phyloP scores from a whole-genome alignment of 305 asterid species.

The Rubia tinctorum region DNA sequence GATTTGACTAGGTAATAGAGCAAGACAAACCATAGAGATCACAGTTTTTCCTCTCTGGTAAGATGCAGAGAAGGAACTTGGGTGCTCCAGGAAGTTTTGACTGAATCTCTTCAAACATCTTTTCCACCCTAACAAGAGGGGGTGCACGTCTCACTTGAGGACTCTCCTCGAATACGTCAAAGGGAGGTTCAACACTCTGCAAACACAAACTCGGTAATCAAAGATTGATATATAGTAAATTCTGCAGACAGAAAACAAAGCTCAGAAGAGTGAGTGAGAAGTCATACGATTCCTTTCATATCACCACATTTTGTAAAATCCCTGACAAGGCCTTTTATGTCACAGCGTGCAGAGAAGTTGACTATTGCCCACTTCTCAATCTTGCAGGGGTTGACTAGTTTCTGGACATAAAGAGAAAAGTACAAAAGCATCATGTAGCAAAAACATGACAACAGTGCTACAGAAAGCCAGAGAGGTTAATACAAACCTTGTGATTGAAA shows the following conservation, averaged over 20 bases:
- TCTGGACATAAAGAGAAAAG: constrained; percentile 30
- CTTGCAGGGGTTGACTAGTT: constrained; percentile 49
- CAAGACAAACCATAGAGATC: constrained; percentile 55
- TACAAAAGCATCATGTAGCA: background rate
- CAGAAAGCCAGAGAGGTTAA: background rate
- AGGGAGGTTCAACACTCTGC: constrained; percentile 46
- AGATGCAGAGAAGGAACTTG: constrained; percentile 57
- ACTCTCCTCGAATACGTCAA: constrained; percentile 52
- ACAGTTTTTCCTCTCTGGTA: constrained; percentile 63
- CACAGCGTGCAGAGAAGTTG: constrained; percentile 63
- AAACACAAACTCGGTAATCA: background rate
- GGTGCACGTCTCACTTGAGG: constrained; percentile 44
- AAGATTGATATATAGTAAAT: background rate
- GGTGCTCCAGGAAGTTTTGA: constrained; percentile 58
- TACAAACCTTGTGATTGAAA: constrained; percentile 54
- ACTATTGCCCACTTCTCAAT: constrained; percentile 61
- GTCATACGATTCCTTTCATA: constrained; percentile 63
- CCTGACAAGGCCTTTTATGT: constrained; percentile 32
- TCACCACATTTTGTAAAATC: constrained; percentile 48
- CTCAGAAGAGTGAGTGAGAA: background rate
- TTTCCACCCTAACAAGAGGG: constrained; percentile 54
- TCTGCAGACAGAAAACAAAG: background rate
- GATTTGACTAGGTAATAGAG: background rate
- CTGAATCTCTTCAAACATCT: constrained; percentile 52
- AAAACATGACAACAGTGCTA: background rate